Evolutionary conservation across 2,329 filamentous ascomycete species (phyloP).

Genomic region (Talaromyces albobiverticillius): DNA sequence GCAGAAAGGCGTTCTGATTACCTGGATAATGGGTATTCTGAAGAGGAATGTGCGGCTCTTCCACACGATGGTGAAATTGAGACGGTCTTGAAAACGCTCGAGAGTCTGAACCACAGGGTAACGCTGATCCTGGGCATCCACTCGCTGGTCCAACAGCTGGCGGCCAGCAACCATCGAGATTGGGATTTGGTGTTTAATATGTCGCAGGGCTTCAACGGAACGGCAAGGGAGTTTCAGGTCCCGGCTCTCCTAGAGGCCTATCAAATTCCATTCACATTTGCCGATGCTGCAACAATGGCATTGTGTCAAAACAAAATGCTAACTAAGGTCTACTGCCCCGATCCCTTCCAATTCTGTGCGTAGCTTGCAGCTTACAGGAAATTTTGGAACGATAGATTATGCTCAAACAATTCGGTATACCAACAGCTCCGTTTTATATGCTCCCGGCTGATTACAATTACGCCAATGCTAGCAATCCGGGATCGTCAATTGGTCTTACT

Average conservation of each 20-base stretch:
- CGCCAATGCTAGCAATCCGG: too few species aligned
- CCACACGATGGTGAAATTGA: constrained; percentile 18
- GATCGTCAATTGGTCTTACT: background rate
- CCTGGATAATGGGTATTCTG: constrained; percentile 12
- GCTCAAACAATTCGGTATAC: constrained; percentile 17
- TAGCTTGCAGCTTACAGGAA: background rate
- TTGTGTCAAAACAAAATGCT: constrained; percentile 22
- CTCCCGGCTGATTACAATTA: constrained; percentile 6
- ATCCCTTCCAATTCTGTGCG: constrained; percentile 12
- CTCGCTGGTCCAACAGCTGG: constrained; percentile 17
- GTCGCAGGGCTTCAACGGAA: constrained; percentile 21
- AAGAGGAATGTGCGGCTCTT: constrained; percentile 18
- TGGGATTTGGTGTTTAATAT: constrained; percentile 29
- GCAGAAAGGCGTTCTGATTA: constrained; percentile 16
- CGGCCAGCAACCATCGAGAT: constrained; percentile 15
- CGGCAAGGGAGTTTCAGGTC: constrained; percentile 23
- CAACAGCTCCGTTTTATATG: constrained; percentile 18
- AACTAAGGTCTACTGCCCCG: constrained; percentile 19
- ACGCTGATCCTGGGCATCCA: constrained; percentile 17
- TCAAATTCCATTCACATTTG: constrained; percentile 23
- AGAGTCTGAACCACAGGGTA: constrained; percentile 17
- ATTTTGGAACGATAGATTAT: background rate
- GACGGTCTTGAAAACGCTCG: constrained; percentile 13
- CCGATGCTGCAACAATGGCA: constrained; percentile 22
- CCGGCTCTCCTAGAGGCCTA: constrained; percentile 26